phyloP scores from a whole-genome alignment of 2,329 filamentous ascomycete species.

The Verticillium alfalfae region DNA sequence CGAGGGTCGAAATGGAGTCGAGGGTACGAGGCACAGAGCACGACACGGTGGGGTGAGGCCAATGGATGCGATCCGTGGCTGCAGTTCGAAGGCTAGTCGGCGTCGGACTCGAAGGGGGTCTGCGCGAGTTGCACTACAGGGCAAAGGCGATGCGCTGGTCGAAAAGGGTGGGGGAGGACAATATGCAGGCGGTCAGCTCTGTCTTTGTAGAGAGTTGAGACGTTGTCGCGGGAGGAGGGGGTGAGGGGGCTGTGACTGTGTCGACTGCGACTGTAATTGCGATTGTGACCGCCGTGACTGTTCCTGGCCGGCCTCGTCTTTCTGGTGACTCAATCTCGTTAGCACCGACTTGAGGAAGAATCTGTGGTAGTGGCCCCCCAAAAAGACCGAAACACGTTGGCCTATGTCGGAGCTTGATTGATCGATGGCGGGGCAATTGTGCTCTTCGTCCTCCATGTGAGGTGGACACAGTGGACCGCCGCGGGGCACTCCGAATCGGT shows the following conservation, averaged over 20 bases:
- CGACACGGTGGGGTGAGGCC: background rate
- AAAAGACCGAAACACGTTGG: constrained; percentile 8
- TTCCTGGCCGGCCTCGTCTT: background rate
- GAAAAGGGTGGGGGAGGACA: background rate
- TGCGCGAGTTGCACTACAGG: background rate
- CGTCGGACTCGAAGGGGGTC: background rate
- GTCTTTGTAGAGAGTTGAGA: background rate
- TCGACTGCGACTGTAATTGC: background rate
- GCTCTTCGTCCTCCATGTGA: background rate
- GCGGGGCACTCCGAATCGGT: background rate
- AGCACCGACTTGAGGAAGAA: background rate
- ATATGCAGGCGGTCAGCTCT: background rate
- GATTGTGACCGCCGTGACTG: background rate
- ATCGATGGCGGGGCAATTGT: constrained; percentile 12
- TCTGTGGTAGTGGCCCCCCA: background rate
- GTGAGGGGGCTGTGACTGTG: background rate
- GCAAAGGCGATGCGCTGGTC: background rate
- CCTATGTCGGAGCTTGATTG: constrained; percentile 13
- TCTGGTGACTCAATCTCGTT: background rate
- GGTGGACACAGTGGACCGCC: background rate
- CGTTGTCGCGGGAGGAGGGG: background rate
- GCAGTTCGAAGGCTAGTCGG: background rate
- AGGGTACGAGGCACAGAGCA: background rate
- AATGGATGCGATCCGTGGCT: background rate
- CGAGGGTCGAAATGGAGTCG: background rate